A percentile compares a stretch with the other conserved stretches of the same genome.
phyloP scores from a whole-genome alignment of 2,329 filamentous ascomycete genomes.

The Verticillium tricorpus region DNA sequence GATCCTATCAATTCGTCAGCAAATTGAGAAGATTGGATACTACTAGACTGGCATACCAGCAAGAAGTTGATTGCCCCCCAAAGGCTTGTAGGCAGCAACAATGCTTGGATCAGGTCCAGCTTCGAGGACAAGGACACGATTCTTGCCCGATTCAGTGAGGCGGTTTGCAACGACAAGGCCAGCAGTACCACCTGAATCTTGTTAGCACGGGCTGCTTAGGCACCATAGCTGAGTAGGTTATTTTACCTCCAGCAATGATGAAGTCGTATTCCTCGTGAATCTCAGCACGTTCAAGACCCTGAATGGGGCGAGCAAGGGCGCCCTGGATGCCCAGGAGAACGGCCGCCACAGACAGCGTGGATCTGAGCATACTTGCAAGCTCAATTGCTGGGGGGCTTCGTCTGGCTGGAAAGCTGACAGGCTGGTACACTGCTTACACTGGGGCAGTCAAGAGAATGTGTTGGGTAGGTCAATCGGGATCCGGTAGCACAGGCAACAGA shows the following conservation, averaged over 20 bases:
- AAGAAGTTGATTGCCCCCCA: constrained; percentile 19
- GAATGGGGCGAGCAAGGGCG: constrained; percentile 7
- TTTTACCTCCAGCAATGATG: constrained; percentile 14
- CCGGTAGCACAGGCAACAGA: neutral
- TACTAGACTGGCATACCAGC: constrained; percentile 3
- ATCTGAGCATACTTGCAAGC: neutral
- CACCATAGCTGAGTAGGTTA: neutral
- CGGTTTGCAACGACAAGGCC: constrained; percentile 20
- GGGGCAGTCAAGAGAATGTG: neutral
- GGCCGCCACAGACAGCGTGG: neutral
- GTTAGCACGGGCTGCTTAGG: neutral
- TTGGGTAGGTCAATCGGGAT: neutral
- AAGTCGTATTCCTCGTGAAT: constrained; percentile 15
- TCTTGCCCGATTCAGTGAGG: constrained; percentile 16
- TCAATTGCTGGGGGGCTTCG: neutral
- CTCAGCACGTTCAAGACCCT: constrained; percentile 9
- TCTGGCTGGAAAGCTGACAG: neutral
- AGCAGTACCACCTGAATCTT: constrained; percentile 16
- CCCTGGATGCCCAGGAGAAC: constrained; percentile 4
- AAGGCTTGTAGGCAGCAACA: constrained; percentile 17
- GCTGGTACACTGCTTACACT: neutral
- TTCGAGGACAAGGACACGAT: constrained; percentile 19
- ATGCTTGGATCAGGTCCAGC: constrained; percentile 17
- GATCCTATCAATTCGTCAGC: constrained; percentile 5
- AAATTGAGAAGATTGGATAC: neutral